Evolutionary conservation across 495 filamentous ascomycete species (phyloP).

Genomic region (Cryomyces antarcticus): DNA sequence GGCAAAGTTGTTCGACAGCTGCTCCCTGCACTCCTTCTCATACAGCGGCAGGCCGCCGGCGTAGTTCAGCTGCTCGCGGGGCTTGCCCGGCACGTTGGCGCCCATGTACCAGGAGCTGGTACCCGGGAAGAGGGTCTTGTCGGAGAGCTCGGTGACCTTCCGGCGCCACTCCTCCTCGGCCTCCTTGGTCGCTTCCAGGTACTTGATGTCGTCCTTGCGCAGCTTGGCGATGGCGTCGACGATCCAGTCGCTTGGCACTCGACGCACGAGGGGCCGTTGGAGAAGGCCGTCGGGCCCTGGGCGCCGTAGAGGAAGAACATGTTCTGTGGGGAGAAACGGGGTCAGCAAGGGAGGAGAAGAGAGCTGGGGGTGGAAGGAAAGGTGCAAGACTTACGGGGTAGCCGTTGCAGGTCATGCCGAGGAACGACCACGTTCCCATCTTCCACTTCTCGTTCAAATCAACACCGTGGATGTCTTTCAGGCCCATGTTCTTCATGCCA

Average conservation of each 20-base stretch:
- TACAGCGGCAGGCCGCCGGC: constrained; percentile 20
- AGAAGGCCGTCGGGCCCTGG: constrained; percentile 28
- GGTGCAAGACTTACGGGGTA: constrained; percentile 16
- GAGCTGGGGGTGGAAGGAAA: background rate
- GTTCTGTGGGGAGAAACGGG: constrained; percentile 11
- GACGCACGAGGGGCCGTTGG: constrained; percentile 27
- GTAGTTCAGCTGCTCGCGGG: constrained; percentile 24
- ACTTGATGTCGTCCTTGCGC: constrained; percentile 20
- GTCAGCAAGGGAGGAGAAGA: no score
- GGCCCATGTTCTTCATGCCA: constrained; percentile 27
- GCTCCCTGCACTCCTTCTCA: constrained; percentile 14
- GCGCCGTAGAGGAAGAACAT: constrained; percentile 32
- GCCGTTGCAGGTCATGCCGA: constrained; percentile 26
- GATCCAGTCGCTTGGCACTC: constrained; percentile 32
- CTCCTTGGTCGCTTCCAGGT: constrained; percentile 23
- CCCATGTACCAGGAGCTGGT: constrained; percentile 21
- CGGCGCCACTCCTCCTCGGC: constrained; percentile 28
- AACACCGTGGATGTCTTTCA: constrained; percentile 23
- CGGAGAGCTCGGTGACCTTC: constrained; percentile 17
- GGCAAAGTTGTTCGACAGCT: constrained; percentile 12
- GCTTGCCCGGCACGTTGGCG: constrained; percentile 27
- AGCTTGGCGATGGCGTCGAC: constrained; percentile 25
- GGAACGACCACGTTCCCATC: constrained; percentile 23
- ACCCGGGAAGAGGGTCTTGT: constrained; percentile 27
- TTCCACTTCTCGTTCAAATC: constrained; percentile 28